These are phyloP conservation scores for Capronia coronata DNA, from an alignment of 2,329 filamentous ascomycete genomes.

Conservation along the genomic window DNA sequence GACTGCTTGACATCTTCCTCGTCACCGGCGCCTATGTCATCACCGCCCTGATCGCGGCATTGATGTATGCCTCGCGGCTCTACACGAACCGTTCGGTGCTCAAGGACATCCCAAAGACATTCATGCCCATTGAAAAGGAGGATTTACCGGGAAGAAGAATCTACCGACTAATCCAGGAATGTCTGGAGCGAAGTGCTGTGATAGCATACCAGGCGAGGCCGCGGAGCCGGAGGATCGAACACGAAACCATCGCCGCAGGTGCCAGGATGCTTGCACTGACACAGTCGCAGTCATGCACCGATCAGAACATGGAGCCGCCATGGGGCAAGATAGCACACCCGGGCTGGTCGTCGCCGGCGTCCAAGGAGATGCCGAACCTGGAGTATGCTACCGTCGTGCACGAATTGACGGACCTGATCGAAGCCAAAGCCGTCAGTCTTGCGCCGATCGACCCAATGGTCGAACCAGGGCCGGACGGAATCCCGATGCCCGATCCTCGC, in stretches of 20 bases:
- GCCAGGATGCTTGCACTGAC: constrained; percentile 21
- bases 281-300: constrained; percentile 18
- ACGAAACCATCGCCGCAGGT: constrained; percentile 22
- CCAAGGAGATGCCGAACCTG: constrained; percentile 67
- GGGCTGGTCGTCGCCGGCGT: constrained; percentile 80
- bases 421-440: constrained; percentile 85
- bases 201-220: constrained; percentile 74
- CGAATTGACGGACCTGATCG: constrained; percentile 82
- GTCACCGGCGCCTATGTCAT: constrained; percentile 69
- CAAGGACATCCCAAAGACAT: constrained; percentile 75
- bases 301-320: constrained; percentile 41
- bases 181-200: constrained; percentile 68
- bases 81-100: constrained; percentile 79
- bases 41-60: constrained; percentile 61
- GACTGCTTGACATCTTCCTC: constrained; percentile 76
- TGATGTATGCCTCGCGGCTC: constrained; percentile 76
- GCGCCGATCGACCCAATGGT: constrained; percentile 55
- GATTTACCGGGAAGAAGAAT: constrained; percentile 67
- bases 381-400: constrained; percentile 74
- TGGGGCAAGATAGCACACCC: constrained; percentile 84
- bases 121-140: constrained; percentile 77
- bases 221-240: constrained; percentile 48
- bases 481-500: constrained; percentile 34
- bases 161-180: constrained; percentile 65
- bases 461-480: constrained; percentile 36